Evolutionary conservation across 2,329 filamentous ascomycete genomes (phyloP), one percentile per base, ranked within the genome.

Genomic region (Mycosphaerella sp.): DNA sequence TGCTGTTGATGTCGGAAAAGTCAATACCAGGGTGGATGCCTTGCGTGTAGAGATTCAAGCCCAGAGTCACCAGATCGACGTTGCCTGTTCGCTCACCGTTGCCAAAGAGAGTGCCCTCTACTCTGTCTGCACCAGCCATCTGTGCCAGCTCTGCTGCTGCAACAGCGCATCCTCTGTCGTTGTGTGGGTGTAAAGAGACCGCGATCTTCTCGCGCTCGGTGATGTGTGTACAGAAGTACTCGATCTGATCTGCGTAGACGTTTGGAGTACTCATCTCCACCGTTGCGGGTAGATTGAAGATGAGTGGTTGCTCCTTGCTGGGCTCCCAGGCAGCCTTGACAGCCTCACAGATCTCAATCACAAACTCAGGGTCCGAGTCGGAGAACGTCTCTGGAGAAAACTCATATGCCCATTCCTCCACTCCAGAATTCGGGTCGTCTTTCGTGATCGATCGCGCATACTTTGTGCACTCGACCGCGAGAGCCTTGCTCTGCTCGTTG

Each of bases 31-130:
- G 89, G 66, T 86, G 79, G 46, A 95, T 81, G 52, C 92, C 92
- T 71, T 97, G 92, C 0, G 91, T 96, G 73, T 97, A 97, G 14
- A 97, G 82, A 70, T 97, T 97, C 55, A 97, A 78, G 31, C 83
- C 93, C 53, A 97, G 79, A 34, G 91, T 97, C 47, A 97, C 90
- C 52, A 97, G 79, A 68, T 97, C 92, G 17, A 96, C 90, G 66
- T 97, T 97, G 59, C 92, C 93, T 0, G 92, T 97, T 60, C 93
- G 79, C 78, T 98, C 92, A 55, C 93, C 92, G 64, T 97, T 97
- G 49, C 91, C 90, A 68, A 96, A 95, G 39, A 96, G 78, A 60
- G 89, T 95, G 44, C 92, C 92, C 72, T 97, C 92, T 11, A 97
- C 92, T 68, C 93, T 79, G 72, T 96, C 89, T 36, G 90, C 93